phyloP scores from a whole-genome alignment of 768 basidiomycete genomes.

The Filobasidium wieringae region DNA sequence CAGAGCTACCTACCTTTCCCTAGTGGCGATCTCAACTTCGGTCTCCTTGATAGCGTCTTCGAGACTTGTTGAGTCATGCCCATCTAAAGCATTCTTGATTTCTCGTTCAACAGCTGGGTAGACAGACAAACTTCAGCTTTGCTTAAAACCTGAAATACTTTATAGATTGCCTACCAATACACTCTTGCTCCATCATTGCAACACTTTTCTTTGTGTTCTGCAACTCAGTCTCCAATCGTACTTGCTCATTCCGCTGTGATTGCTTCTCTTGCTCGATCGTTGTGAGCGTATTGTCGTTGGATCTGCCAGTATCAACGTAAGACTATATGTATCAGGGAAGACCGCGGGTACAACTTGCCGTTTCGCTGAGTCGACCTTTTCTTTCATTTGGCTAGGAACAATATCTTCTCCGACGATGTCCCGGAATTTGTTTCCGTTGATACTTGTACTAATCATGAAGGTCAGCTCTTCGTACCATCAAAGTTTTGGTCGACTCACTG shows the following conservation, averaged over 20 bases:
- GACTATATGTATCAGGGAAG: neutral
- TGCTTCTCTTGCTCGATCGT: slow-evolving; percentile 51
- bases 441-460: slow-evolving; percentile 48
- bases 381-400: slow-evolving; percentile 57
- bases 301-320: neutral
- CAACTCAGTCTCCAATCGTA: slow-evolving; percentile 9
- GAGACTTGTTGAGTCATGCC: neutral
- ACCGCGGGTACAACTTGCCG: slow-evolving; percentile 40
- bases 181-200: slow-evolving; percentile 11
- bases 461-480: neutral
- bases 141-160: neutral
- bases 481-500: slow-evolving; percentile 45
- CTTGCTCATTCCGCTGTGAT: slow-evolving; percentile 44
- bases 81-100: neutral
- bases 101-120: slow-evolving; percentile 2
- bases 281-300: neutral
- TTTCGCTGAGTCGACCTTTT: slow-evolving; percentile 51
- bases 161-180: slow-evolving; percentile 7
- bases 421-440: slow-evolving; percentile 52
- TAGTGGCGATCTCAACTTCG: neutral
- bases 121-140: neutral
- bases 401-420: slow-evolving; percentile 55
- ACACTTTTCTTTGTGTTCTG: slow-evolving; percentile 21
- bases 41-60: neutral
- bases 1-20: neutral